phyloP scores from a whole-genome alignment of 2,329 filamentous ascomycete species.

The Ramularia endophylla region DNA sequence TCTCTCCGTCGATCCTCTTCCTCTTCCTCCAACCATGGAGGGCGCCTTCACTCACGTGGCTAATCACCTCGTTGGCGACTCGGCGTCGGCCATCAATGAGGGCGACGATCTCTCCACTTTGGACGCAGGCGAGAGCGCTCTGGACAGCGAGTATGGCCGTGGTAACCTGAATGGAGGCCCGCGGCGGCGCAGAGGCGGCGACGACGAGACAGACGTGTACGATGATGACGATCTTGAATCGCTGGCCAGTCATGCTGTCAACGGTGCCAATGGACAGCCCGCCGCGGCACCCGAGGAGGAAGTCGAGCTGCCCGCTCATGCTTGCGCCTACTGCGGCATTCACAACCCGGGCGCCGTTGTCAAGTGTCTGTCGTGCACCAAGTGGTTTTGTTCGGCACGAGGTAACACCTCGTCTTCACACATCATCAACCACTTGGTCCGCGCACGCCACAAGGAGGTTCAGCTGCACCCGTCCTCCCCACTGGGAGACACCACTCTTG shows the following conservation, averaged over 20 bases:
- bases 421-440: constrained; percentile 96
- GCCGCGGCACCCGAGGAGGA: constrained; percentile 68
- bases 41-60: constrained; percentile 82
- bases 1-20: neutral
- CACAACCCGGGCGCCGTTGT: constrained; percentile 94
- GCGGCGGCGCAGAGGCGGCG: constrained; percentile 67
- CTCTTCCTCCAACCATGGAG: constrained; percentile 54
- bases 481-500: constrained; percentile 89
- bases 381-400: constrained; percentile 98
- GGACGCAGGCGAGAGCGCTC: constrained; percentile 65
- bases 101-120: constrained; percentile 56
- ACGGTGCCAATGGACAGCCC: constrained; percentile 60
- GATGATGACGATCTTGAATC: constrained; percentile 61
- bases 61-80: constrained; percentile 80
- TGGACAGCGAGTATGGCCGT: constrained; percentile 57
- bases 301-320: constrained; percentile 79
- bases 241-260: constrained; percentile 74
- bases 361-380: constrained; percentile 90
- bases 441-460: constrained; percentile 97
- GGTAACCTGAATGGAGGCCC: constrained; percentile 56
- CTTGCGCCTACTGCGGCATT: constrained; percentile 97
- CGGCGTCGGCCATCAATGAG: constrained; percentile 80
- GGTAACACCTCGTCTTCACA: constrained; percentile 96
- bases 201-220: constrained; percentile 77
- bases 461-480: constrained; percentile 91